These are phyloP conservation scores for Exsudoporus frostii DNA, from an alignment of 768 basidiomycete genomes.

Conservation along the genomic window DNA sequence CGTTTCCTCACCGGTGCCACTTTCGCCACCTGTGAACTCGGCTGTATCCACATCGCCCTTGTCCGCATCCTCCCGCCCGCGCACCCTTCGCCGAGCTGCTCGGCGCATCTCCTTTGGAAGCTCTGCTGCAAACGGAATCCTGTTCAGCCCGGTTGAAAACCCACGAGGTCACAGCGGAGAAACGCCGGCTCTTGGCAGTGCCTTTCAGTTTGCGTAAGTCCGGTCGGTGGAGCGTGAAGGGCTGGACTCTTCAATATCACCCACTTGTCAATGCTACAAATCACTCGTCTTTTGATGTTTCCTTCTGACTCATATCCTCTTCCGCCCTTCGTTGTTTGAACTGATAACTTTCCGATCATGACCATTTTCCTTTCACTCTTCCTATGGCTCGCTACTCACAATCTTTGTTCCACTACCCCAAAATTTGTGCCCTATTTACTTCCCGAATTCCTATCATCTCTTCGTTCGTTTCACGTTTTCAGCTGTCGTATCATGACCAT, in stretches of 20 bases:
- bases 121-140: constrained; percentile 31
- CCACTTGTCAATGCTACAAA: constrained; percentile 10
- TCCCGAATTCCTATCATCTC: constrained; percentile 1
- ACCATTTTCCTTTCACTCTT: background rate
- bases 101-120: constrained; percentile 68
- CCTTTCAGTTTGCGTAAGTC: constrained; percentile 60
- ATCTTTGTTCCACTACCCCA: background rate
- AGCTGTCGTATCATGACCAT: background rate
- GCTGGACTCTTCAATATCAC: constrained; percentile 1
- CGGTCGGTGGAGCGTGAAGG: background rate
- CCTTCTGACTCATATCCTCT: background rate
- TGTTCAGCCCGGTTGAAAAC: constrained; percentile 35
- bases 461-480: constrained; percentile 6
- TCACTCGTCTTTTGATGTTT: constrained; percentile 2
- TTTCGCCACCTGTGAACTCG: constrained; percentile 15
- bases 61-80: constrained; percentile 21
- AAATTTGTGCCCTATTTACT: background rate
- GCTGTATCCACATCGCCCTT: constrained; percentile 14
- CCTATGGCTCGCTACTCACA: background rate
- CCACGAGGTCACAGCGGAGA: constrained; percentile 29
- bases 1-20: constrained; percentile 25
- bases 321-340: background rate
- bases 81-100: constrained; percentile 36
- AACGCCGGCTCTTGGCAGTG: constrained; percentile 56
- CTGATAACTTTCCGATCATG: background rate